Base-by-base conservation (phyloP, 108 stramenopile genomes). In the Asterionellopsis glacialis region DNA sequence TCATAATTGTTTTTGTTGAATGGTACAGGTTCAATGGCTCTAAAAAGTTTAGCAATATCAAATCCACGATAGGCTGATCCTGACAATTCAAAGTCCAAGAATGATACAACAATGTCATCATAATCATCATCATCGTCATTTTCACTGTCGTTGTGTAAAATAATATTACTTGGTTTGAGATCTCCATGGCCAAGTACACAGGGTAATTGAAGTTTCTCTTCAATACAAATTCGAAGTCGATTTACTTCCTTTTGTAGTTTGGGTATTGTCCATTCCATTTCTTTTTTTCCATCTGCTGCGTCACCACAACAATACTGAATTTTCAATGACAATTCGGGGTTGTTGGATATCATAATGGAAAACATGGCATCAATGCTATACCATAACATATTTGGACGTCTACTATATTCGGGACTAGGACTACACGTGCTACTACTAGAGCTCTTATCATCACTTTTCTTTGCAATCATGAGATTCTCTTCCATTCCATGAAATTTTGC, bases 11-110 rank as follows among this genome's bases (percentile, higher is more conserved):
- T 57, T 5, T 53, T 0, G 11, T 19, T 12, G 13, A 18, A 41
- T 16, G 55, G 19, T 15, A 45, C 9, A 9, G 18, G 18, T 28
- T 12, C 15, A 16, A n/a, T 22, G 41, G 47, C 59, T 33, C 67
- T 45, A 51, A 67, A 59, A 13, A 67, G 52, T 53, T 67, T 67
- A 27, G 67, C 67, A 33, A 67, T 39, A 16, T 67, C 67, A 51
- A 41, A 67, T 24, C 49, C 57, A 11, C 67, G 57, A 43, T 59
- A 67, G 22, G 59, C 26, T 21, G 16, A 24, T 18, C 67, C 67
- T 15, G 38, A 25, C 41, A 55, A 24, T 52, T 67, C 67, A 12
- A 59, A 51, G 25, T 67, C 67, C 26, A 67, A 52, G 15, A 67
- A 59, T 27, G 41, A 40, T 43, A 55, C 44, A 11, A 1, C 22